Conservation (phyloP, 2,329 filamentous ascomycete species). For the Calonectria leucothoes region DNA sequence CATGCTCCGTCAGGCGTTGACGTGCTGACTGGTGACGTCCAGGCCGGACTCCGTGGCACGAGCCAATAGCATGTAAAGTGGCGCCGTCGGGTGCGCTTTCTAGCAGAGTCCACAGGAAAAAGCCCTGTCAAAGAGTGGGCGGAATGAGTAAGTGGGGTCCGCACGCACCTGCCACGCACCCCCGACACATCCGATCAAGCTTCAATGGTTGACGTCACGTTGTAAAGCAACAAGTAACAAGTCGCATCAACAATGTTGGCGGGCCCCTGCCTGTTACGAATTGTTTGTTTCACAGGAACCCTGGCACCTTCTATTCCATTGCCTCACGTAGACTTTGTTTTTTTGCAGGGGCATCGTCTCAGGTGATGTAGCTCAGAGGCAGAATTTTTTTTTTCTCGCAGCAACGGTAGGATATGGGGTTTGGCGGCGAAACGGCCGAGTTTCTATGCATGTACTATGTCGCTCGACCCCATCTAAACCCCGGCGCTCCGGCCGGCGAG, state of each 20-base stretch:
- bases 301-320: neutral
- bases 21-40: conserved; percentile 20
- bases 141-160: conserved; percentile 15
- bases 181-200: conserved; percentile 29
- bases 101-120: neutral
- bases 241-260: neutral
- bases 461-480: conserved; percentile 26
- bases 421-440: conserved; percentile 36
- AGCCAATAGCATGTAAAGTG: conserved; percentile 20
- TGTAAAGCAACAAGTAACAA: neutral
- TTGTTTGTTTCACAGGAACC: neutral
- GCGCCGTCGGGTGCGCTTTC: neutral
- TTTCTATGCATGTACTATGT: conserved; percentile 28
- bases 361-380: neutral
- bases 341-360: neutral
- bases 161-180: conserved; percentile 11
- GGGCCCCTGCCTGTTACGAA: neutral
- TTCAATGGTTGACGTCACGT: conserved; percentile 37
- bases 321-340: neutral
- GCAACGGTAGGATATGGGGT: neutral
- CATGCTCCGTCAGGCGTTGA: neutral
- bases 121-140: neutral
- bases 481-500: conserved; percentile 28
- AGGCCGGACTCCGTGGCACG: neutral
- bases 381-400: neutral